A percentile compares a stretch with the other conserved stretches of the same genome.
phyloP scores from a whole-genome alignment of 2,329 filamentous ascomycete species.

The Calonectria crousiana region DNA sequence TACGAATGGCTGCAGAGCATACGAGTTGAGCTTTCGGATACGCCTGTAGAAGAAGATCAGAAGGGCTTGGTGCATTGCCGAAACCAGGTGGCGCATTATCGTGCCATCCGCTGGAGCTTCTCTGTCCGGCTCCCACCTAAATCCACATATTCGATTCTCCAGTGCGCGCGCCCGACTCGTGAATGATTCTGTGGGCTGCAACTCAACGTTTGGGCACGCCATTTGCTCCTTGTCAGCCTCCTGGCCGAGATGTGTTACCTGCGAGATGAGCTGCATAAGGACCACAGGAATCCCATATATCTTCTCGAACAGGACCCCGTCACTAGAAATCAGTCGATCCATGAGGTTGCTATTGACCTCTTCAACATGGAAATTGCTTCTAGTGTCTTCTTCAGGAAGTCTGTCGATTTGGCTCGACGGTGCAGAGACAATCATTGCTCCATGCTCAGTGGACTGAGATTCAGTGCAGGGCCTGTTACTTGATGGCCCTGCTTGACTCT shows the following conservation, averaged over 20 bases:
- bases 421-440: neutral
- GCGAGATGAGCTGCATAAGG: neutral
- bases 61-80: neutral
- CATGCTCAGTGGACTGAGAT: too few species aligned
- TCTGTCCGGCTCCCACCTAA: neutral
- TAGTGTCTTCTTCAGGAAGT: fast-evolving
- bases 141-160: neutral
- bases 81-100: neutral
- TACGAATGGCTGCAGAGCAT: neutral
- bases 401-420: neutral
- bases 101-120: neutral
- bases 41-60: neutral
- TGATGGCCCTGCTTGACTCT: too few species aligned
- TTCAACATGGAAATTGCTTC: neutral
- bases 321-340: neutral
- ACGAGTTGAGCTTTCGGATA: neutral
- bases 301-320: neutral
- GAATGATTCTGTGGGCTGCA: neutral
- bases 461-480: too few species aligned
- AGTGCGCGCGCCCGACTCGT: neutral
- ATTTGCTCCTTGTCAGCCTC: neutral
- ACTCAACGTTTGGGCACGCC: neutral
- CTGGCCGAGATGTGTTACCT: neutral
- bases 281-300: neutral
- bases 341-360: neutral